Evolutionary conservation across 768 basidiomycete genomes (phyloP), one percentile per base, ranked within the genome.

Genomic region (Neoboletus brunneissimus): DNA sequence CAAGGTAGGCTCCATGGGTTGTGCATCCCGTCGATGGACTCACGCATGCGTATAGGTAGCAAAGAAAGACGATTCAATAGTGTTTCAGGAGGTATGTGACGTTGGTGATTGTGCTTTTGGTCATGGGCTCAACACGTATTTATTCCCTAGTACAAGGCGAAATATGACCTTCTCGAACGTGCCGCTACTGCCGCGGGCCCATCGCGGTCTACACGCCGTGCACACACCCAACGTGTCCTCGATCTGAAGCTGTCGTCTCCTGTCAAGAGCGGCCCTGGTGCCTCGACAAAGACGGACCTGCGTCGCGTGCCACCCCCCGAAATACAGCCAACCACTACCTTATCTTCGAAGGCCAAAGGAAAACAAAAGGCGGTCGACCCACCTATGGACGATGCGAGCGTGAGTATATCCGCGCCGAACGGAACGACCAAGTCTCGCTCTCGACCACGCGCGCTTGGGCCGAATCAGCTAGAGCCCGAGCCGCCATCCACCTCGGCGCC

Each of bases 21-120:
- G 27, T 40, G 9, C 20, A 10, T 45, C 32, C 32, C 23, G 25
- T 38, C n/a, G 44, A 25, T 23, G 55, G 49, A 35, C 57, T 57
- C 55, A 49, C 38, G n/a, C 27, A 10, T 20, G 9, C 4, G 12
- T 18, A 45, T 20, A 92, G 91, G 73, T 73, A 34, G 89, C 89
- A 7, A 94, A 94, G 67, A 57, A 72, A 51, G 91, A 95, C 60
- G 81, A 81, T 32, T 84, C 86, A 13, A 70, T 73, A 29, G 89
- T 89, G n/a, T 94, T 88, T 64, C 78, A 80, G 60, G 78, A 88
- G 73, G 93, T 93, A 58, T 48, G 83, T 75, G 15, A 16, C 23
- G 54, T 40, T 32, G 45, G 22, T 41, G 48, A 27, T 37, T 37
- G 15, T 40, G n/a, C 25, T 7, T 40, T 40, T 22, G 18, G 42